A percentile compares a stretch with the other conserved stretches of the same genome.
These are phyloP conservation scores for Scheffersomyces illinoinensis DNA, from an alignment of 1,139 yeast genomes.

Conservation along the genomic window DNA sequence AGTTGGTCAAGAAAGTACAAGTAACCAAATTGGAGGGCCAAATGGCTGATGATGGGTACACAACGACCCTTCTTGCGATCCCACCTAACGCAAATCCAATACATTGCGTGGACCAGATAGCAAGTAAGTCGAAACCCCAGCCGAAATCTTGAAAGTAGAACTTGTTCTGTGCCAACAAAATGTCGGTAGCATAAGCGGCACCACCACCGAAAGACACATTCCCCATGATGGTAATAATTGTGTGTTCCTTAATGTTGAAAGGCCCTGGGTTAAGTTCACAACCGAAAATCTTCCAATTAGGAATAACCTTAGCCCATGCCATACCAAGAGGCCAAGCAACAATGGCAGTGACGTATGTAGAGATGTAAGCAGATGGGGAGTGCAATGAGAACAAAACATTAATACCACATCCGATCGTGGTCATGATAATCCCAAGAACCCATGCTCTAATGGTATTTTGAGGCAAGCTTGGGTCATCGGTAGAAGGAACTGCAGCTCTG, in stretches of 20 bases:
- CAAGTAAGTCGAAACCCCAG: constrained; percentile 52
- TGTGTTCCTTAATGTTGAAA: constrained; percentile 66
- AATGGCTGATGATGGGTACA: constrained; percentile 61
- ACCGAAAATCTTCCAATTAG: constrained; percentile 47
- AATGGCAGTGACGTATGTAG: constrained; percentile 58
- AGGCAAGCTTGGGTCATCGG: constrained; percentile 55
- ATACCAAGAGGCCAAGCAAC: constrained; percentile 65
- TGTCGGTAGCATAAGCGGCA: constrained; percentile 62
- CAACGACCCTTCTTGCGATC: constrained; percentile 52
- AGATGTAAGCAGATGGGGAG: constrained; percentile 54
- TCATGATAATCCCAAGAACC: constrained; percentile 51
- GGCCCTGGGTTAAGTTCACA: constrained; percentile 58
- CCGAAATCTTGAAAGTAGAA: constrained; percentile 52
- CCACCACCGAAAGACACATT: constrained; percentile 60
- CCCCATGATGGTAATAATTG: constrained; percentile 63
- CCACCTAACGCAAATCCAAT: constrained; percentile 71
- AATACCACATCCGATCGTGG: constrained; percentile 61
- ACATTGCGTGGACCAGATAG: constrained; percentile 57
- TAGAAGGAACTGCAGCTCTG: constrained; percentile 65
- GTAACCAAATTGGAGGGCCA: constrained; percentile 65
- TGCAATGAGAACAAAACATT: constrained; percentile 63
- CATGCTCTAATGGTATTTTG: constrained; percentile 67
- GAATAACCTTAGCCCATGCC: constrained; percentile 50
- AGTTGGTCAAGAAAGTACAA: constrained; percentile 53
- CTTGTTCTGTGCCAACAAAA: constrained; percentile 54